These are phyloP conservation scores for Pyronema omphalodes DNA, from an alignment of 495 filamentous ascomycete species.

Conservation along the genomic window DNA sequence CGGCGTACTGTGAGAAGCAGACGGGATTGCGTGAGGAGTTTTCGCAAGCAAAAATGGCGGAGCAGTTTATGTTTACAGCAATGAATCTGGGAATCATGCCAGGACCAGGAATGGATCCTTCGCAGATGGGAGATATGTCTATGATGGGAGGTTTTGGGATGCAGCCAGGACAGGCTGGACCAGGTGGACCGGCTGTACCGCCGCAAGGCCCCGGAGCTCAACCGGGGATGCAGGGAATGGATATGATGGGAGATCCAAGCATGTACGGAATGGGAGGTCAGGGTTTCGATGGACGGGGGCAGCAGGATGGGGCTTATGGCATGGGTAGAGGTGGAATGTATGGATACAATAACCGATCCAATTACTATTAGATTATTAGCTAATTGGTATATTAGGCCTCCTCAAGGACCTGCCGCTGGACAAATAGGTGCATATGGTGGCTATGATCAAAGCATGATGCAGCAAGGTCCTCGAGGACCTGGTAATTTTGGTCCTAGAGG, in stretches of 20 bases:
- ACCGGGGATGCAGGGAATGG: slow-evolving; percentile 36
- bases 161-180: slow-evolving; percentile 13
- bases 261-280: slow-evolving; percentile 58
- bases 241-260: slow-evolving; percentile 61
- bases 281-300: slow-evolving; percentile 33
- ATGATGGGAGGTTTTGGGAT: slow-evolving; percentile 14
- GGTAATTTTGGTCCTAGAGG: slow-evolving; percentile 1
- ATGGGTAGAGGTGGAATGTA: slow-evolving; percentile 28
- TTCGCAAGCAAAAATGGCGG: slow-evolving; percentile 65
- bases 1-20: slow-evolving; percentile 81
- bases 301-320: slow-evolving; percentile 21
- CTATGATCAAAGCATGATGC: slow-evolving; percentile 35
- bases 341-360: slow-evolving; percentile 9
- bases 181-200: slow-evolving; percentile 20
- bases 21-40: slow-evolving; percentile 52
- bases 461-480: slow-evolving; percentile 3
- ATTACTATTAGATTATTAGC: neutral
- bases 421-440: slow-evolving; percentile 39
- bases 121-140: slow-evolving; percentile 23
- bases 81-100: slow-evolving; percentile 48
- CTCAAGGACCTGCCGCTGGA: slow-evolving; percentile 32
- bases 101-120: slow-evolving; percentile 41
- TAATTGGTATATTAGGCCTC: slow-evolving; percentile 15
- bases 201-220: slow-evolving; percentile 19
- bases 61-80: slow-evolving; percentile 73